Evolutionary conservation across 2,329 filamentous ascomycete genomes (phyloP), one percentile per base, ranked within the genome.

Genomic region (Apiospora saccharicola): DNA sequence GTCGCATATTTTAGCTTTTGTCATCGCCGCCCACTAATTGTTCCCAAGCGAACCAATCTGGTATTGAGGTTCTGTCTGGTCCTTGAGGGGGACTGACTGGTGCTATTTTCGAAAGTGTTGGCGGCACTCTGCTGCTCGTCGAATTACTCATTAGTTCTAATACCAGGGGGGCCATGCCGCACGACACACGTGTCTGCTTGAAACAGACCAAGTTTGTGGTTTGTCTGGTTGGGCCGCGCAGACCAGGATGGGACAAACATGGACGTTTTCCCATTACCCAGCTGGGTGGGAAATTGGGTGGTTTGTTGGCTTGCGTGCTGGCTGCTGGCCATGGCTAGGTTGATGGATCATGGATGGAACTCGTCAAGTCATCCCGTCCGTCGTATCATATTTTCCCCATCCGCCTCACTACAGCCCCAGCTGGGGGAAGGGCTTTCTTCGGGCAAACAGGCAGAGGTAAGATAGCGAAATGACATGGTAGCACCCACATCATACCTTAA

Each of bases 391-490:
- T 64, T 64, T 64, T n/a, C 34, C 57, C 57, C 57, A 34, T 64
- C 14, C 57, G 57, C 57, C 57, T 64, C 57, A 64, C 57, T 64
- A 64, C 57, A 64, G 57, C 57, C 57, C 57, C 34, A 64, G 57
- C 57, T 64, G 57, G 57, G 57, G 34, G 30, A 16, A 64, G 57
- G 57, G 57, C 19, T 41, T 41, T 41, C 57, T 64, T 41, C 34
- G 57, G 57, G 30, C 57, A 64, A 64, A 37, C 16, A 64, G 57
- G 57, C 34, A 64, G 34, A 64, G 19, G 34, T 41, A 19, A 64
- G 4, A 64, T 41, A 41, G 34, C 19, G 57, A 41, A 41, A 64
- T 64, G 30, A 64, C 57, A 64, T 64, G 34, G 57, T 64, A 64
- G 57, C 57, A 64, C 16, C 57, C 4, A 47, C 46, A 8, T 49